Conservation (phyloP, 169 alveolate species). For the Eimeria praecox region DNA sequence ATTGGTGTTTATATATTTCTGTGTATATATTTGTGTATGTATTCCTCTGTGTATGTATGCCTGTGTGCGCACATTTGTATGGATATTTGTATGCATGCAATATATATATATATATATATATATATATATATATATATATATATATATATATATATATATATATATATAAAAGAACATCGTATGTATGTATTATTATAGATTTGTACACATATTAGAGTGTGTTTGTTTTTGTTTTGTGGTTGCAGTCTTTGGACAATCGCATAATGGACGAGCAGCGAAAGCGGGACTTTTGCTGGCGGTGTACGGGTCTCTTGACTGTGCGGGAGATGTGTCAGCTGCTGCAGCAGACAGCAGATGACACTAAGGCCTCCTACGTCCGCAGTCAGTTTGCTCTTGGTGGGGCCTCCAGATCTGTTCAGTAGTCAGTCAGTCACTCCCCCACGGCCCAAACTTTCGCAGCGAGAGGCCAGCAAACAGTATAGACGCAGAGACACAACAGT, state of each 20-base stretch:
- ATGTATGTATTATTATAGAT: neutral
- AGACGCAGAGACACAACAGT: neutral
- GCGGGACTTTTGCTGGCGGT: conserved; percentile 57
- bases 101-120: no score
- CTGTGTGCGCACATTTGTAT: no score
- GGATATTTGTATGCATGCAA: neutral
- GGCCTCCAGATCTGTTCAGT: neutral
- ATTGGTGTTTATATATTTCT: no score
- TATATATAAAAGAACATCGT: no score
- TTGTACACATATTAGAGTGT: neutral
- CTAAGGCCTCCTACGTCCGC: conserved; percentile 74
- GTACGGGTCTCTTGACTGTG: conserved; percentile 34
- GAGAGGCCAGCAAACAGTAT: neutral
- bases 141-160: no score
- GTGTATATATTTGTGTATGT: neutral
- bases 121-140: no score
- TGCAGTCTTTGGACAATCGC: conserved; percentile 27
- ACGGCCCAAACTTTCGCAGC: neutral
- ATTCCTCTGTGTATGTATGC: neutral
- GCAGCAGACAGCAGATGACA: conserved; percentile 79
- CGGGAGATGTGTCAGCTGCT: conserved; percentile 67
- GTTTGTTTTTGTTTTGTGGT: neutral
- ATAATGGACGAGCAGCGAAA: conserved; percentile 67
- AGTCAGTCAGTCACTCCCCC: neutral
- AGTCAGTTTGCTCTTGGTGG: conserved; percentile 65